These are phyloP conservation scores for Aphanomyces invadans DNA, from an alignment of 352 stramenopile species.

Conservation along the genomic window DNA sequence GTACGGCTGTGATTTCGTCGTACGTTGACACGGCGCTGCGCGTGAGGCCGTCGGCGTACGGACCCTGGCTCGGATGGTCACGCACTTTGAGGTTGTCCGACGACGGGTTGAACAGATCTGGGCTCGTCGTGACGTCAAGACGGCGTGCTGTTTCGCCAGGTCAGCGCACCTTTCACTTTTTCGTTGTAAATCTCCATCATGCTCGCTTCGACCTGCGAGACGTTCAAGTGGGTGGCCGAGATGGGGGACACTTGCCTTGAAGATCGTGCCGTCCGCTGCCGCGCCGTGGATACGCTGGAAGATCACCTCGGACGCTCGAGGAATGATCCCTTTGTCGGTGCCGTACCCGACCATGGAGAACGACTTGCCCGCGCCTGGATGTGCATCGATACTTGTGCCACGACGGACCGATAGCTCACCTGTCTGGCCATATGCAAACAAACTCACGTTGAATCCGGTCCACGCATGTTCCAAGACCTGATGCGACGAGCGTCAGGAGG, in stretches of 20 bases:
- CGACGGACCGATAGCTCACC: neutral
- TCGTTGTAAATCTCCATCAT: conserved; percentile 91
- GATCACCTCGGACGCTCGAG: conserved; percentile 70
- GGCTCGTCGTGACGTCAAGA: too few species aligned
- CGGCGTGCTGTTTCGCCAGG: too few species aligned
- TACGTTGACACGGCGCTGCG: conserved; percentile 73
- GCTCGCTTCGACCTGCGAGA: conserved; percentile 81
- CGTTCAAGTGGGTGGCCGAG: neutral
- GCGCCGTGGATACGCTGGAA: conserved; percentile 67
- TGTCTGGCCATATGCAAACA: conserved; percentile 86
- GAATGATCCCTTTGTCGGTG: conserved; percentile 75
- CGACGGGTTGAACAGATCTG: conserved; percentile 78
- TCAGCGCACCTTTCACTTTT: conserved; percentile 65
- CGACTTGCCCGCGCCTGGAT: conserved; percentile 58
- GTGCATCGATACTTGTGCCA: neutral
- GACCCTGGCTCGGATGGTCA: conserved; percentile 74
- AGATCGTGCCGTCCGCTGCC: conserved; percentile 37
- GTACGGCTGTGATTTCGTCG: conserved; percentile 63
- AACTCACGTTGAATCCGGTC: conserved; percentile 85
- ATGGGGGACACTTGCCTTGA: conserved; percentile 5
- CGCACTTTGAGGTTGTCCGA: conserved; percentile 84
- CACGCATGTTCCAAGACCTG: conserved; percentile 62
- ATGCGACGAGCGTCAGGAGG: neutral
- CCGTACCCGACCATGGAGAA: conserved; percentile 86
- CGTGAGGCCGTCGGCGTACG: conserved; percentile 75